Evolutionary conservation across 2,329 filamentous ascomycete species (phyloP).

Genomic region (Parafenestella ontariensis): DNA sequence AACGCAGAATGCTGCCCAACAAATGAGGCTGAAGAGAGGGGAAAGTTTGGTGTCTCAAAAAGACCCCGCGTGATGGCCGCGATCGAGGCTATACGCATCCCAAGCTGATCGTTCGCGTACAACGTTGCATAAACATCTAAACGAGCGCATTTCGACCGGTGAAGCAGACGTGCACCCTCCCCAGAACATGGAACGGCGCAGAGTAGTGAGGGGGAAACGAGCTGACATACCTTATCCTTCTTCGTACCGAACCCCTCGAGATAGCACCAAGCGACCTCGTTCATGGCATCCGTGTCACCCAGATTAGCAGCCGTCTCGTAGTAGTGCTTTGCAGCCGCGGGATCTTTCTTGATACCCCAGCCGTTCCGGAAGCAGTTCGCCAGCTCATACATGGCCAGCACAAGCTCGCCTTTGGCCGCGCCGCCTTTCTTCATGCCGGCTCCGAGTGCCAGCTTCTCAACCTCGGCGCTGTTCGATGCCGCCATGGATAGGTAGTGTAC

Average conservation of each 20-base stretch:
- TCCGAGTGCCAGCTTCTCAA: conserved; percentile 84
- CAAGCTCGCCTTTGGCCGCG: conserved; percentile 92
- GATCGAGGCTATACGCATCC: conserved; percentile 17
- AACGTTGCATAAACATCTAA: conserved; percentile 21
- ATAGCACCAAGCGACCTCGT: conserved; percentile 96
- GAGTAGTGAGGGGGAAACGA: conserved; percentile 6
- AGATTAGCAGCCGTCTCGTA: conserved; percentile 98
- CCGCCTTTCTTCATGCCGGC: conserved; percentile 93
- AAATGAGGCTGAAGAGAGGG: conserved; percentile 45
- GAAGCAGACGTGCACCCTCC: conserved; percentile 16
- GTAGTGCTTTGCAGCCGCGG: conserved; percentile 85
- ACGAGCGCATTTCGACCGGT: conserved; percentile 33
- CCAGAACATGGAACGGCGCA: conserved; percentile 10
- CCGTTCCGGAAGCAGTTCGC: conserved; percentile 92
- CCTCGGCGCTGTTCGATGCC: conserved; percentile 84
- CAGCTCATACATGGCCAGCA: conserved; percentile 95
- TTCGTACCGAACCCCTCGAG: conserved; percentile 95
- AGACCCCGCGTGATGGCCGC: conserved; percentile 34
- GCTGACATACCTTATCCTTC: conserved; percentile 89
- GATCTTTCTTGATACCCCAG: conserved; percentile 89
- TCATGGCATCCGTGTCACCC: conserved; percentile 97
- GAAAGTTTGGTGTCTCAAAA: conserved; percentile 32
- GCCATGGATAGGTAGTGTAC: conserved; percentile 87
- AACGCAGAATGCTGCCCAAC: conserved; percentile 48
- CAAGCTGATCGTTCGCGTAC: conserved; percentile 35